Percentiles rank a stretch among this genome's conserved stretches.
phyloP scores from a whole-genome alignment of 257 asterid species.

The Gardenia jasminoides region DNA sequence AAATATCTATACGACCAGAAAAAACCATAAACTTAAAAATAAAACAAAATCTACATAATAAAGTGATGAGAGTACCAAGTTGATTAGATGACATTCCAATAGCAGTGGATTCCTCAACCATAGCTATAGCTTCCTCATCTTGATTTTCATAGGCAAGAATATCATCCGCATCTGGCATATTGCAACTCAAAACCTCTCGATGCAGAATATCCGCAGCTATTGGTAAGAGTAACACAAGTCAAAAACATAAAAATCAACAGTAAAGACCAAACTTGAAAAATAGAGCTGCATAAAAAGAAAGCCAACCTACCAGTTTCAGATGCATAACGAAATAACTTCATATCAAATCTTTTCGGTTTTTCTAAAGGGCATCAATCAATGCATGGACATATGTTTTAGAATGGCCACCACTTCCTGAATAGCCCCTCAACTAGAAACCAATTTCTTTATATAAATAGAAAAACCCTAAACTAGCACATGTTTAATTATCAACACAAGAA shows the following conservation, averaged over 20 bases:
- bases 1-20: not conserved
- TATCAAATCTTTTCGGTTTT: not conserved
- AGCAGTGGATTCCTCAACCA: conserved; percentile 55
- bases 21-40: not conserved
- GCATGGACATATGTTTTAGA: not conserved
- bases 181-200: conserved; percentile 47
- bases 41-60: not conserved
- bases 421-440: not conserved
- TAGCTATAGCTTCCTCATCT: conserved; percentile 61
- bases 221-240: not conserved
- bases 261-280: not conserved
- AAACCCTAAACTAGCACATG: not conserved
- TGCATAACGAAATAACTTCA: not conserved
- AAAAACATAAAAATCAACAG: not conserved
- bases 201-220: conserved; percentile 45
- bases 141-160: conserved; percentile 55
- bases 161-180: conserved; percentile 56
- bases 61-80: conserved; percentile 31
- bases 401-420: not conserved
- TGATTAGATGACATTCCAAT: conserved; percentile 29
- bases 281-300: not conserved
- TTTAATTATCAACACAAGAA: not conserved
- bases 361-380: not conserved
- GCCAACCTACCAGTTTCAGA: not conserved
- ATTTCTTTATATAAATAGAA: not conserved